A percentile compares a stretch with the other conserved stretches of the same genome.
These are phyloP conservation scores for Gymnopilus junonius DNA, from an alignment of 768 basidiomycete genomes.

Conservation along the genomic window DNA sequence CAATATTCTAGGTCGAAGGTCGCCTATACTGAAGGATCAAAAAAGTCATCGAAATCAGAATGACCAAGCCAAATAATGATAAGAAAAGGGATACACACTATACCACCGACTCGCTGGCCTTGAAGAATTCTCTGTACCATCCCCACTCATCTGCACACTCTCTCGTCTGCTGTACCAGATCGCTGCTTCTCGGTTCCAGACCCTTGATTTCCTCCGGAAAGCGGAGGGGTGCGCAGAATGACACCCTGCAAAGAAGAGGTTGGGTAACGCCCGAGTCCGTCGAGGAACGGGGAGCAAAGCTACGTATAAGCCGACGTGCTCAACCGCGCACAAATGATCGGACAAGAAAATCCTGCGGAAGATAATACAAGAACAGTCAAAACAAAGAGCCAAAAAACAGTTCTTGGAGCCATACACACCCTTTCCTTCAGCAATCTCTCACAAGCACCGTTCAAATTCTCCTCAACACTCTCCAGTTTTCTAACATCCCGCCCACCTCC, in stretches of 20 bases:
- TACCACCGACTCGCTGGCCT: slow-evolving; percentile 72
- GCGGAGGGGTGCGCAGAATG: slow-evolving; percentile 81
- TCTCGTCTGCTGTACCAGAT: slow-evolving; percentile 89
- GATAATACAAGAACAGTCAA: background rate
- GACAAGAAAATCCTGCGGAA: slow-evolving; percentile 80
- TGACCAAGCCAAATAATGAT: background rate
- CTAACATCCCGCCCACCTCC: slow-evolving; percentile 81
- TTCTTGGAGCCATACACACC: slow-evolving; percentile 49
- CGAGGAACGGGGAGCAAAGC: slow-evolving; percentile 86
- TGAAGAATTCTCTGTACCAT: slow-evolving; percentile 86
- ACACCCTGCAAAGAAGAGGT: slow-evolving; percentile 82
- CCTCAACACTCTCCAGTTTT: slow-evolving; percentile 87
- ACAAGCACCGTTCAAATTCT: slow-evolving; percentile 91
- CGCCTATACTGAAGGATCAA: slow-evolving; percentile 56
- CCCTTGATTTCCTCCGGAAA: slow-evolving; percentile 81
- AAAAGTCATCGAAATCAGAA: background rate
- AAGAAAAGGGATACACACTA: slow-evolving; percentile 40
- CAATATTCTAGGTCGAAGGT: slow-evolving; percentile 92
- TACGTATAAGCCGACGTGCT: slow-evolving; percentile 92
- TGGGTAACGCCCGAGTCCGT: slow-evolving; percentile 83
- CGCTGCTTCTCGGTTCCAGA: slow-evolving; percentile 77
- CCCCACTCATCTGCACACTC: slow-evolving; percentile 89
- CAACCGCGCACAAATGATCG: slow-evolving; percentile 96
- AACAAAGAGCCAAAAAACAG: too few relatives aligned
- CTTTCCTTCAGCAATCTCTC: slow-evolving; percentile 89